These are phyloP conservation scores for Metroxylon sagu DNA, from an alignment of 176 grass and related monocot species.

Conservation along the genomic window DNA sequence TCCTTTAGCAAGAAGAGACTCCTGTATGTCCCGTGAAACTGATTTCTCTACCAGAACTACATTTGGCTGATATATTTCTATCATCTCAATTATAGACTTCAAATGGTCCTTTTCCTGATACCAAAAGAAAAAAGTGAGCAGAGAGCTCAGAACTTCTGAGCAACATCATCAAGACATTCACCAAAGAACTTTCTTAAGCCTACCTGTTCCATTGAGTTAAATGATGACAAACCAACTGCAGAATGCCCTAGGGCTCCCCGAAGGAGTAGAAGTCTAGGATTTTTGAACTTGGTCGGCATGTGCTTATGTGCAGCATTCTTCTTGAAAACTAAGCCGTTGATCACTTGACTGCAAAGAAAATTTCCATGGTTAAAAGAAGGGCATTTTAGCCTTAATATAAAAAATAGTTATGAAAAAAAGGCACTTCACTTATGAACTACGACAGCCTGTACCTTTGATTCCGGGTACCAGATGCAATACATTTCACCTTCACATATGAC, in stretches of 20 bases:
- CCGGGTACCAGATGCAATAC: constrained; percentile 62
- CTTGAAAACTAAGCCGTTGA: constrained; percentile 92
- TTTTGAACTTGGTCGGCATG: constrained; percentile 69
- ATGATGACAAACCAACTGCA: constrained; percentile 72
- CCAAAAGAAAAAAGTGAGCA: constrained; percentile 13
- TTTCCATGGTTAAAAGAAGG: constrained; percentile 6
- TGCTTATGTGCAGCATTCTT: constrained; percentile 96
- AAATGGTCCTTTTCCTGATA: constrained; percentile 64
- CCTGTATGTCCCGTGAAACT: constrained; percentile 72
- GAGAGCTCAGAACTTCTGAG: background rate
- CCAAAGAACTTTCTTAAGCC: constrained; percentile 1
- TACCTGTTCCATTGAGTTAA: constrained; percentile 84
- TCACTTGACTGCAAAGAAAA: constrained; percentile 64
- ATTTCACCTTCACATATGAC: constrained; percentile 96
- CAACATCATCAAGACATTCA: no score
- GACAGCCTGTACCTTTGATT: constrained; percentile 48
- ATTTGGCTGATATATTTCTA: constrained; percentile 65
- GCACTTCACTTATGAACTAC: background rate
- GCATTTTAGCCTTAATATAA: background rate
- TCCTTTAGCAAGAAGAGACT: constrained; percentile 59
- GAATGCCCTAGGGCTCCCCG: constrained; percentile 73
- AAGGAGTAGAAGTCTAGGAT: constrained; percentile 82
- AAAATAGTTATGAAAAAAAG: background rate
- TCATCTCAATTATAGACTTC: constrained; percentile 56
- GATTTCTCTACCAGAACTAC: constrained; percentile 87